Base-by-base conservation (phyloP, 169 alveolate genomes). In the Cryptosporidium sp. region DNA sequence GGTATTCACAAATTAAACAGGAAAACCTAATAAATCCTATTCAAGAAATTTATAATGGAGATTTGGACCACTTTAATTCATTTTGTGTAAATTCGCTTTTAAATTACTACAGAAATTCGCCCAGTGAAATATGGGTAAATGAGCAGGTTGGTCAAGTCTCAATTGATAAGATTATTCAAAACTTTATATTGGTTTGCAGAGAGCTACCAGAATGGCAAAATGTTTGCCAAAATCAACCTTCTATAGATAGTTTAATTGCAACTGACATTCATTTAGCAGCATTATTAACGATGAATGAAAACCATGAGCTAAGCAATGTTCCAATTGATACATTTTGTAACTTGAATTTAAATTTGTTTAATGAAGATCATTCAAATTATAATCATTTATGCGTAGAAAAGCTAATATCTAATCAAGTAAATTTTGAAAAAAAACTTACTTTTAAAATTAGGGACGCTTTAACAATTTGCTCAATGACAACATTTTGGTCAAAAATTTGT, bases 141-240 rank as follows among this genome's bases (percentile, higher is more conserved):
- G 75, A 80, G 16, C 29, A n/a, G 16, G 26, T 18, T 23, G 56
- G 60, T 33, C 62, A 60, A n/a, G 44, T 62, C 21, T 80, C 89
- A 16, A 23, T n/a, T 26, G 89, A 80, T 9, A 60, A 45, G 39
- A 45, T 80, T 18, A 60, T 62, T 26, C 60, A 80, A 9, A 56
- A 80, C 52, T 29, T 62, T 39, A 80, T 80, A 21, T n/a, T 80
- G 33, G 45, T 80, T 29, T 80, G 89, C 53, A 80, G 75, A 65
- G 89, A 80, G 69, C 65, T 80, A 42, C 80, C 73, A 1, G 89
- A 51, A n/a, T 80, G 89, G 89, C 73, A 62, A 80, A 60, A 60
- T 45, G 37, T 80, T 21, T 80, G 89, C 23, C 71, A 73, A 48
- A 51, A 29, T 31, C 23, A 26, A 1, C 23, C 69, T 35, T 35